Percentiles rank a stretch among this genome's conserved stretches.
Evolutionary conservation across 371 early-diverging fungal genomes (phyloP).

Genomic region (Encephalitozoon cuniculi): DNA sequence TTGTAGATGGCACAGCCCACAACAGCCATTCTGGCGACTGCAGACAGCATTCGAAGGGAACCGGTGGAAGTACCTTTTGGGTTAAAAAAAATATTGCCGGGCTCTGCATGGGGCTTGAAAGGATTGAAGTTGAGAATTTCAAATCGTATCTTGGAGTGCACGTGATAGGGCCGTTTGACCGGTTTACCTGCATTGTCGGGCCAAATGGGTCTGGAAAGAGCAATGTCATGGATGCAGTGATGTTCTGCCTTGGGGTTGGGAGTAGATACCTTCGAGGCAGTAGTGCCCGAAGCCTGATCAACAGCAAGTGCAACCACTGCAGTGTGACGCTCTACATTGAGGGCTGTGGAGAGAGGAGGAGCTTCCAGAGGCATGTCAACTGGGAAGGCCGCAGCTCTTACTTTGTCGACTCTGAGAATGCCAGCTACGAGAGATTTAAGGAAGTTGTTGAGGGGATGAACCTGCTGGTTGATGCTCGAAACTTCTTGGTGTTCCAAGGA

Average conservation of each 20-base stretch:
- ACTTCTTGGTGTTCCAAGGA: slow-evolving; percentile 96
- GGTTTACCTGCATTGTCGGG: slow-evolving; percentile 92
- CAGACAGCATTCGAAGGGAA: not conserved
- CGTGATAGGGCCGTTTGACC: slow-evolving; percentile 80
- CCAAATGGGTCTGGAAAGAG: slow-evolving; percentile 98
- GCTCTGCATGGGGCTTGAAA: slow-evolving; percentile 45
- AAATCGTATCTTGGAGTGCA: slow-evolving; percentile 88
- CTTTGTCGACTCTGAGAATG: slow-evolving; percentile 68
- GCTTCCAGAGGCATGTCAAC: slow-evolving; percentile 5
- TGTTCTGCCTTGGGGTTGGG: slow-evolving; percentile 85
- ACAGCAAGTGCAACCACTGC: slow-evolving; percentile 54
- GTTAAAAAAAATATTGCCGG: slow-evolving; percentile 8
- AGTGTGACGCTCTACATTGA: slow-evolving; percentile 67
- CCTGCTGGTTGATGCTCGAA: slow-evolving; percentile 80
- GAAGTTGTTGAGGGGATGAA: slow-evolving; percentile 71
- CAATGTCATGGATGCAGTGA: slow-evolving; percentile 95
- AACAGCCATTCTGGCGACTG: not conserved
- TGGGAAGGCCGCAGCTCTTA: slow-evolving; percentile 61
- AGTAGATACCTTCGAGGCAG: slow-evolving; percentile 74
- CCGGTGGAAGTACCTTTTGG: not conserved
- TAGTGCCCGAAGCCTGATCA: slow-evolving; percentile 73
- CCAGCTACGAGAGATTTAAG: slow-evolving; percentile 68
- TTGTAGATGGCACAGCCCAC: not conserved
- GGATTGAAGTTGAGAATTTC: slow-evolving; percentile 89
- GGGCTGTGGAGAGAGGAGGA: not conserved